Conservation (phyloP, 805 yeast species). For the Yamadazyma philogaea region DNA sequence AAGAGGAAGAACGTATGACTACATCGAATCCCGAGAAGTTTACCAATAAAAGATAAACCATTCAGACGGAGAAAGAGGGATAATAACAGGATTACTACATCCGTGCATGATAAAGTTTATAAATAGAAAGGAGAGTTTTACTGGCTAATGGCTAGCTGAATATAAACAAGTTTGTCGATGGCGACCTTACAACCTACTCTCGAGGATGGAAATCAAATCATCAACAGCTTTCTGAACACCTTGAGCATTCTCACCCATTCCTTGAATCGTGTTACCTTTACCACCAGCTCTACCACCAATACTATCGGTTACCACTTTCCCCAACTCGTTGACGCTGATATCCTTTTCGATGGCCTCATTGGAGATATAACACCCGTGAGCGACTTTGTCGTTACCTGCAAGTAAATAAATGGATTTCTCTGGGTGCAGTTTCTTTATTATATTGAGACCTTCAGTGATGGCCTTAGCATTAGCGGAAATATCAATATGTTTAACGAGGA, state of each 20-base stretch:
- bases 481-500: constrained; percentile 63
- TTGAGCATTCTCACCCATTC: constrained; percentile 83
- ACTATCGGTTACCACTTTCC: constrained; percentile 60
- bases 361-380: constrained; percentile 91
- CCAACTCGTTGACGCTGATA: constrained; percentile 72
- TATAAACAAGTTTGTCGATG: neutral
- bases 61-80: neutral
- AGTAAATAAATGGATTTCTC: constrained; percentile 75
- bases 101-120: neutral
- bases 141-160: neutral
- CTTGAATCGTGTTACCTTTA: constrained; percentile 93
- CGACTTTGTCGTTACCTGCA: constrained; percentile 79
- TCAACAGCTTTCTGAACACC: constrained; percentile 72
- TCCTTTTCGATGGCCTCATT: constrained; percentile 67
- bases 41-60: neutral
- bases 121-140: constrained; percentile 1
- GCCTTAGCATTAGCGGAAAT: constrained; percentile 89
- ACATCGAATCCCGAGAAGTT: constrained; percentile 18
- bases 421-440: constrained; percentile 72
- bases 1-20: constrained; percentile 52
- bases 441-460: constrained; percentile 85
- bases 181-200: constrained; percentile 47
- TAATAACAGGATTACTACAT: neutral
- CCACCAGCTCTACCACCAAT: constrained; percentile 99
- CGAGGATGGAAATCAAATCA: constrained; percentile 59